Percentiles rank a stretch among this genome's conserved stretches.
Conservation (phyloP, 345 rosid genomes). For the Corchorus capsularis region DNA sequence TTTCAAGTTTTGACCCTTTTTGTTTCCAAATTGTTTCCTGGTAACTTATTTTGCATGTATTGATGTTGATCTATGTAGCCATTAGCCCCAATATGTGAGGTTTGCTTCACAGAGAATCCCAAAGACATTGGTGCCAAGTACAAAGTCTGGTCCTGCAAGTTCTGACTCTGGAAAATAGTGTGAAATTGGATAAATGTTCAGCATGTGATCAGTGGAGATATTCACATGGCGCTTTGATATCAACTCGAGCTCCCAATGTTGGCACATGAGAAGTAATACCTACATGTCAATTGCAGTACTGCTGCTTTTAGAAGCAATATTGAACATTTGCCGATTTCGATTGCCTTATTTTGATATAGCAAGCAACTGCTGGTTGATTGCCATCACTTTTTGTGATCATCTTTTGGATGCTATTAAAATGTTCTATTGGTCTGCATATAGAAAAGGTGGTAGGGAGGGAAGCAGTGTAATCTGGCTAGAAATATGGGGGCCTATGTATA, state of each 20-base stretch:
- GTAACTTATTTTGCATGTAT: slow-evolving; percentile 2
- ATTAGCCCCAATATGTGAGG: slow-evolving; percentile 64
- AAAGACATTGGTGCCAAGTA: slow-evolving; percentile 41
- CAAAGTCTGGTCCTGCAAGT: slow-evolving; percentile 73
- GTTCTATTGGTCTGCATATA: neutral
- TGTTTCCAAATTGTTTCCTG: neutral
- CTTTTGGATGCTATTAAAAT: neutral
- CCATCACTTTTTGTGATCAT: neutral
- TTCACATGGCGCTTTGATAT: slow-evolving; percentile 66
- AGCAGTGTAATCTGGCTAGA: neutral
- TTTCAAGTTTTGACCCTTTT: neutral
- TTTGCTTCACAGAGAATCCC: slow-evolving; percentile 60
- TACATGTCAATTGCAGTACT: neutral
- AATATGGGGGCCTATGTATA: neutral
- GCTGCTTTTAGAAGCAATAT: neutral
- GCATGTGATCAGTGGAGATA: slow-evolving; percentile 92
- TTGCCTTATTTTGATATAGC: neutral
- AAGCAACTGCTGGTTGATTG: neutral
- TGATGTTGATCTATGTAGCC: slow-evolving; percentile 41
- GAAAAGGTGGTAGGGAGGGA: too few relatives aligned
- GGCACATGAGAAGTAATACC: slow-evolving; percentile 58
- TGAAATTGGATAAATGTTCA: slow-evolving; percentile 62
- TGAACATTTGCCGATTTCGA: neutral
- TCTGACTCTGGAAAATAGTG: slow-evolving; percentile 73
- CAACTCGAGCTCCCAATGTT: slow-evolving; percentile 52